A percentile compares a stretch with the other conserved stretches of the same genome.
Evolutionary conservation across 768 basidiomycete genomes (phyloP).

Genomic region (Austroboletus festivus): DNA sequence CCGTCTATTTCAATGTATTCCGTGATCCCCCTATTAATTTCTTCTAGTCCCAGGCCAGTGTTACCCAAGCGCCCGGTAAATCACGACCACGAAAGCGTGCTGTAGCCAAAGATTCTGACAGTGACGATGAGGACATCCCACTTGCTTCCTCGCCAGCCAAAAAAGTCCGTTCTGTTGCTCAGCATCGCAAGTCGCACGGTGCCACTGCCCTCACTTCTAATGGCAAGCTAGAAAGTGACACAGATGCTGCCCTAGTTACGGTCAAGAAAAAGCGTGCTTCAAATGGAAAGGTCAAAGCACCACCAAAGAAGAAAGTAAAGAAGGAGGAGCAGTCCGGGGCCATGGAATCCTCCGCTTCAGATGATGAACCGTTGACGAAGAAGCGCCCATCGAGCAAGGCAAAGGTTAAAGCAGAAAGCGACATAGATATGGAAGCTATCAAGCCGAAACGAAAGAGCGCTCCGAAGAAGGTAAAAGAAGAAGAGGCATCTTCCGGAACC

Average conservation of each 20-base stretch:
- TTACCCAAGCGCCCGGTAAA: slow-evolving; percentile 38
- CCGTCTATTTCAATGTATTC: neutral
- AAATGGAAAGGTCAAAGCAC: slow-evolving; percentile 50
- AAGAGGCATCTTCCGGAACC: slow-evolving; percentile 37
- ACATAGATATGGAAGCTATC: slow-evolving; percentile 42
- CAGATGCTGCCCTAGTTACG: slow-evolving; percentile 42
- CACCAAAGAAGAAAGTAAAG: slow-evolving; percentile 65
- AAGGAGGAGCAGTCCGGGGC: slow-evolving; percentile 40
- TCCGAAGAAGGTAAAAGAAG: slow-evolving; percentile 50
- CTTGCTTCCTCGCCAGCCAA: slow-evolving; percentile 73
- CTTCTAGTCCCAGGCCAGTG: slow-evolving; percentile 52
- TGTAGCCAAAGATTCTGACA: slow-evolving; percentile 48
- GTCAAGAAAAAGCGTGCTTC: slow-evolving; percentile 43
- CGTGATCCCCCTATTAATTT: slow-evolving; percentile 27
- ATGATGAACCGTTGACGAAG: slow-evolving; percentile 34
- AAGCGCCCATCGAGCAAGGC: slow-evolving; percentile 32
- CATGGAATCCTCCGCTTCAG: slow-evolving; percentile 25
- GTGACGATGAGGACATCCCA: slow-evolving; percentile 68
- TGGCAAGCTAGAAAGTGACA: slow-evolving; percentile 38
- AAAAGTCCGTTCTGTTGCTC: slow-evolving; percentile 35
- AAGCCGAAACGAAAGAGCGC: slow-evolving; percentile 45
- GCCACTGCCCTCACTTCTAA: slow-evolving; percentile 43
- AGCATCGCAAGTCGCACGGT: slow-evolving; percentile 40
- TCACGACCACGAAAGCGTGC: slow-evolving; percentile 51
- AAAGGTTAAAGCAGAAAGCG: slow-evolving; percentile 47